Conservation (phyloP, 176 grass and related monocot genomes). For the Phragmites australis region DNA sequence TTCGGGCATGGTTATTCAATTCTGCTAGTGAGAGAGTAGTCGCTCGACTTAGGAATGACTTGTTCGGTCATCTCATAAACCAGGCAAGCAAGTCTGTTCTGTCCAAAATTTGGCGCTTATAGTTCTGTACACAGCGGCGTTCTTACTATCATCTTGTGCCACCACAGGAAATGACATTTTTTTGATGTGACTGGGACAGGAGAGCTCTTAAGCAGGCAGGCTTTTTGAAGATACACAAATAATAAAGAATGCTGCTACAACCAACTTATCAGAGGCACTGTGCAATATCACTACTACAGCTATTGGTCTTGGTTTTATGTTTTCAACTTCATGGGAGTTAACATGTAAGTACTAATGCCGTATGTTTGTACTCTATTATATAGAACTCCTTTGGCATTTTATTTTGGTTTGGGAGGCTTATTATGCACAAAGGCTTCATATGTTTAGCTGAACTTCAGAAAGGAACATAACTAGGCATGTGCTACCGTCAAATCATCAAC, state of each 20-base stretch:
- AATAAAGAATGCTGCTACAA: slow-evolving; percentile 99
- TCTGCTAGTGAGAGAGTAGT: slow-evolving; percentile 96
- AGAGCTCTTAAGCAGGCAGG: slow-evolving; percentile 94
- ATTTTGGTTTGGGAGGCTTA: not conserved
- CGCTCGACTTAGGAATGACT: slow-evolving; percentile 90
- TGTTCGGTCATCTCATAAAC: slow-evolving; percentile 93
- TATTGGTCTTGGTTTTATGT: slow-evolving; percentile 97
- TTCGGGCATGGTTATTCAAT: slow-evolving; percentile 93
- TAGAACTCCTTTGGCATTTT: slow-evolving; percentile 8
- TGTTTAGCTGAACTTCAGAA: slow-evolving; percentile 10
- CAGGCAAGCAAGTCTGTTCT: slow-evolving; percentile 47
- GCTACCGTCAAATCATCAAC: slow-evolving; percentile 1
- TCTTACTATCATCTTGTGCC: slow-evolving; percentile 25
- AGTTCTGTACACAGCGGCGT: not conserved
- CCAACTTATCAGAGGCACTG: slow-evolving; percentile 93
- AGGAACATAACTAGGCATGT: not conserved
- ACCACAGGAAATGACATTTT: slow-evolving; percentile 89
- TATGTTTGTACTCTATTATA: slow-evolving; percentile 18
- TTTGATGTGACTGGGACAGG: slow-evolving; percentile 96
- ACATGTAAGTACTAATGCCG: slow-evolving; percentile 69
- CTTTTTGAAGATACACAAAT: slow-evolving; percentile 99
- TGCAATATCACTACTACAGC: slow-evolving; percentile 79
- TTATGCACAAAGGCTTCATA: slow-evolving; percentile 4
- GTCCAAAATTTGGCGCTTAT: not conserved
- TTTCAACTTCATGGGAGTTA: slow-evolving; percentile 94